Evolutionary conservation across 1,284 basidiomycete genomes (phyloP).

Genomic region (Ceratobasidium papillatum): DNA sequence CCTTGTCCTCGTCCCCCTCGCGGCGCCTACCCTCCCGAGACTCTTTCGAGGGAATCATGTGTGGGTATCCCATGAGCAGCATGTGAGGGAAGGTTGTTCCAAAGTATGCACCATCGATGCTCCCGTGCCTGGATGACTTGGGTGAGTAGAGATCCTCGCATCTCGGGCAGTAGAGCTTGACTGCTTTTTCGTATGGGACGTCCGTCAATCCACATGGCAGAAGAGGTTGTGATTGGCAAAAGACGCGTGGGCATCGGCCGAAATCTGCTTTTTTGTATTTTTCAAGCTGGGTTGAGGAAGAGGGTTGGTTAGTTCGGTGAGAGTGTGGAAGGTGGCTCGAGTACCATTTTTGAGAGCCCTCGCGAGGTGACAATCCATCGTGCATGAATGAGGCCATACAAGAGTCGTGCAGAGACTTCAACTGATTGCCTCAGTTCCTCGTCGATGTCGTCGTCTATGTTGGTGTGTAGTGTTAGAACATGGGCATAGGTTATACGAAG

Average conservation of each 20-base stretch:
- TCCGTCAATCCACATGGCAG: constrained; percentile 96
- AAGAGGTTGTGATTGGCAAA: constrained; percentile 90
- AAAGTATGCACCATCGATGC: constrained; percentile 96
- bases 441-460: constrained; percentile 77
- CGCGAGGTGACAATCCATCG: constrained; percentile 95
- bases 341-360: constrained; percentile 94
- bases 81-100: constrained; percentile 97
- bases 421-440: constrained; percentile 80
- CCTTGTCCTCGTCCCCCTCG: constrained; percentile 58
- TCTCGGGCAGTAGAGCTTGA: constrained; percentile 95
- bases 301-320: constrained; percentile 4
- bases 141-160: constrained; percentile 98
- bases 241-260: constrained; percentile 92
- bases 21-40: constrained; percentile 50
- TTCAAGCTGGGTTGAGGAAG: constrained; percentile 69
- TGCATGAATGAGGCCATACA: constrained; percentile 97
- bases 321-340: constrained; percentile 45
- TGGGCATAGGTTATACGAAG: neutral
- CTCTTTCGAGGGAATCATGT: constrained; percentile 85
- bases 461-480: constrained; percentile 28
- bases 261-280: constrained; percentile 98
- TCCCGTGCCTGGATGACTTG: constrained; percentile 92
- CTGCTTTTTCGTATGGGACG: constrained; percentile 93
- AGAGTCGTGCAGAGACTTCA: constrained; percentile 88
- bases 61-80: constrained; percentile 93